These are phyloP conservation scores for Antitrichia curtipendula DNA, from an alignment of 225 moss, liverwort and hornwort species.

Conservation along the genomic window DNA sequence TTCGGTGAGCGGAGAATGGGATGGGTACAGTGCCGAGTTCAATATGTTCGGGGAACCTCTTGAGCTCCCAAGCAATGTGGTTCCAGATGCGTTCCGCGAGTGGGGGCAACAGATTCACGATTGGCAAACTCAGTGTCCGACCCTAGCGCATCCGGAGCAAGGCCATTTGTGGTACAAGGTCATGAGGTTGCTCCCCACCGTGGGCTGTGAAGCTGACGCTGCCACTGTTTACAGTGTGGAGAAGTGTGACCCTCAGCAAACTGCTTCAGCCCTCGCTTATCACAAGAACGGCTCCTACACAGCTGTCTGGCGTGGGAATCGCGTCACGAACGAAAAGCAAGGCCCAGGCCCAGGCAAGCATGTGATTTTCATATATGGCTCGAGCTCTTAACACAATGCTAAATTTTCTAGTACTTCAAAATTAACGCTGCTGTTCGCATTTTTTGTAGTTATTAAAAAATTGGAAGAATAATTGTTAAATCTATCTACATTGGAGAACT, in stretches of 20 bases:
- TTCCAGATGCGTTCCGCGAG: slow-evolving; percentile 68
- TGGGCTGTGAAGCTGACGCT: slow-evolving; percentile 92
- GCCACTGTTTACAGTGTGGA: slow-evolving; percentile 52
- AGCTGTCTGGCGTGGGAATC: slow-evolving; percentile 66
- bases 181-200: slow-evolving; percentile 61
- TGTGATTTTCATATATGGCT: neutral
- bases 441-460: neutral
- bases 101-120: slow-evolving; percentile 57
- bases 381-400: neutral
- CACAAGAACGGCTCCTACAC: slow-evolving; percentile 70
- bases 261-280: slow-evolving; percentile 36
- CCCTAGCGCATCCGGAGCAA: slow-evolving; percentile 30
- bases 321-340: slow-evolving; percentile 25
- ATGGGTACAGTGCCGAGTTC: slow-evolving; percentile 73
- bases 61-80: slow-evolving; percentile 48
- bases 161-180: slow-evolving; percentile 46
- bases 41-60: slow-evolving; percentile 55
- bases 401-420: neutral
- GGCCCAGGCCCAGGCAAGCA: slow-evolving; percentile 30
- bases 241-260: slow-evolving; percentile 8
- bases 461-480: neutral
- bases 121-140: slow-evolving; percentile 87
- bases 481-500: neutral
- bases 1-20: slow-evolving; percentile 76
- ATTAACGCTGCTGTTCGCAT: neutral